Conservation (phyloP, 495 filamentous ascomycete species). For the Penicillium desertorum region DNA sequence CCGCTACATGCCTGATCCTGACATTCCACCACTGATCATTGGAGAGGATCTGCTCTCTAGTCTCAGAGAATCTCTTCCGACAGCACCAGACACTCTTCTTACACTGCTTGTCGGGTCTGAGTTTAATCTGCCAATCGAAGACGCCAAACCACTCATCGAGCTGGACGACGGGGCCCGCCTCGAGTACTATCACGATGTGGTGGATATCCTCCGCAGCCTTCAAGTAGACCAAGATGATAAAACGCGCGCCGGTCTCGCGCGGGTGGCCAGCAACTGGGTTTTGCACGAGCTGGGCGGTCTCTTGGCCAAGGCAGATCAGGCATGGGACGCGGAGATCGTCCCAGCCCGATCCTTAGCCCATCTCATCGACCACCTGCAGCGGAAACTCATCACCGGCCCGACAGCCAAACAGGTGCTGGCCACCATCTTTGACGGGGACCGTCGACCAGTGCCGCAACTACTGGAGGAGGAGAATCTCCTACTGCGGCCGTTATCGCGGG, state of each 20-base stretch:
- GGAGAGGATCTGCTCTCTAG: conserved; percentile 64
- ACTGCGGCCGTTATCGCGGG: conserved; percentile 55
- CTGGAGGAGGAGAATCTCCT: conserved; percentile 67
- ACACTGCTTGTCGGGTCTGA: conserved; percentile 50
- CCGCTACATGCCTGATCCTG: conserved; percentile 97
- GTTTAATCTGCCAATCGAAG: conserved; percentile 74
- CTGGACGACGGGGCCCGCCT: conserved; percentile 78
- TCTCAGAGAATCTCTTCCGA: conserved; percentile 60
- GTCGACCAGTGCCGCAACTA: conserved; percentile 54
- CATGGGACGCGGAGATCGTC: conserved; percentile 58
- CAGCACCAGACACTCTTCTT: conserved; percentile 68
- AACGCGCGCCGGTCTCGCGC: conserved; percentile 30
- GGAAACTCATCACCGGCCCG: conserved; percentile 68
- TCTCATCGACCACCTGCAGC: conserved; percentile 63
- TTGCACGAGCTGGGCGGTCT: conserved; percentile 87
- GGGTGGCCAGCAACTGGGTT: conserved; percentile 66
- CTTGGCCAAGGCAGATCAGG: conserved; percentile 50
- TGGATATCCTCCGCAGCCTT: conserved; percentile 52
- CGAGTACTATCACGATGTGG: conserved; percentile 78
- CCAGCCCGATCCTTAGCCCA: conserved; percentile 60
- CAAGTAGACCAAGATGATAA: conserved; percentile 33
- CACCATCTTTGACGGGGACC: conserved; percentile 55
- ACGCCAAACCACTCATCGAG: conserved; percentile 76
- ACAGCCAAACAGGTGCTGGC: conserved; percentile 74
- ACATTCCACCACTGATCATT: conserved; percentile 78